Conservation (phyloP, 2,329 filamentous ascomycete genomes). For the Verticillium klebahnii region DNA sequence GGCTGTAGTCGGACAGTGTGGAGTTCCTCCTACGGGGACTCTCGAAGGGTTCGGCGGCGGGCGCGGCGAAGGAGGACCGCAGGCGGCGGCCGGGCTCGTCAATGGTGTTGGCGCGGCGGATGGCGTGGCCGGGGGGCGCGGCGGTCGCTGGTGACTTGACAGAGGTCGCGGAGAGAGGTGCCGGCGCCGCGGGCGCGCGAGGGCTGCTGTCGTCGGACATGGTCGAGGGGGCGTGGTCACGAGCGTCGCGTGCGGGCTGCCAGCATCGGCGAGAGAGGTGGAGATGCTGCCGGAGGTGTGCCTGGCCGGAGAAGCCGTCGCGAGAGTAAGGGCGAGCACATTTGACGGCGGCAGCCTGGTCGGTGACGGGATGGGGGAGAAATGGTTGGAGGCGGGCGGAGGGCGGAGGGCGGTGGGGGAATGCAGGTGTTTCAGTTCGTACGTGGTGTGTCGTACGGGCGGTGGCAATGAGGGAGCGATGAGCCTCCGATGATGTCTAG, state of each 20-base stretch:
- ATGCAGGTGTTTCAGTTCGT: background rate
- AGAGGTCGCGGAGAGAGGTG: background rate
- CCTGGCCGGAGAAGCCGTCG: background rate
- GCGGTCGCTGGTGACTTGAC: slow-evolving; percentile 3
- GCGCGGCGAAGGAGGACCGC: slow-evolving; percentile 4
- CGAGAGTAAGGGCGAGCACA: background rate
- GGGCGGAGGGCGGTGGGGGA: background rate
- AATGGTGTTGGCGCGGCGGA: slow-evolving; percentile 37
- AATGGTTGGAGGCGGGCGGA: background rate
- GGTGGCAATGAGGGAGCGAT: background rate
- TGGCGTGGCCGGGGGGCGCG: slow-evolving; percentile 25
- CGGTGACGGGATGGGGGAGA: background rate
- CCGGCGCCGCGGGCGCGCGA: background rate
- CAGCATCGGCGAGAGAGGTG: background rate
- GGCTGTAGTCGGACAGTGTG: slow-evolving; percentile 70
- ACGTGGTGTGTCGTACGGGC: background rate
- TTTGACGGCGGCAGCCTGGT: background rate
- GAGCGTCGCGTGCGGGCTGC: background rate
- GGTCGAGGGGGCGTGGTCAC: background rate
- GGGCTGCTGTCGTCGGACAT: background rate
- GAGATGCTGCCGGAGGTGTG: background rate
- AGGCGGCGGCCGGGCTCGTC: slow-evolving; percentile 26
- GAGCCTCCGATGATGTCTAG: background rate
- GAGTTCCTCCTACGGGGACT: slow-evolving; percentile 63
- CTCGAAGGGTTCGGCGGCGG: slow-evolving; percentile 15